phyloP scores from a whole-genome alignment of 495 filamentous ascomycete species.

The Chaetomium tenue region DNA sequence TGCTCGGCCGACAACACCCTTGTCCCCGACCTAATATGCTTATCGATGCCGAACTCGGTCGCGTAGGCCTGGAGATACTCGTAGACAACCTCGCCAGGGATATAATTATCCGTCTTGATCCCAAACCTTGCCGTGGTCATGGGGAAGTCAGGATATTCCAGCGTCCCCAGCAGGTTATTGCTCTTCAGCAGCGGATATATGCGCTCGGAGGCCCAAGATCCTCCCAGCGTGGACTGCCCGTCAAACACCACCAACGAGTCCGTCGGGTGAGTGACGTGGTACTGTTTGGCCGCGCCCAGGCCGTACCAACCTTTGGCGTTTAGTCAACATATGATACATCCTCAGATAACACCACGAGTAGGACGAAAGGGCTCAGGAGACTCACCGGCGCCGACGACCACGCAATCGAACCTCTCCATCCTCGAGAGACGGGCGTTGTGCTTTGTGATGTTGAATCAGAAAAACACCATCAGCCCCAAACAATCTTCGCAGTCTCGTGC shows the following conservation, averaged over 20 bases:
- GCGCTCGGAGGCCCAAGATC: slow-evolving; percentile 62
- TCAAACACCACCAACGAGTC: slow-evolving; percentile 39
- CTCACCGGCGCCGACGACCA: slow-evolving; percentile 44
- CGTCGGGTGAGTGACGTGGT: slow-evolving; percentile 30
- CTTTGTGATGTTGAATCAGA: too few relatives aligned
- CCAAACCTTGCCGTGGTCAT: slow-evolving; percentile 59
- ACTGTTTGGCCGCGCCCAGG: slow-evolving; percentile 40
- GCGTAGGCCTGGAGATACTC: slow-evolving; percentile 61
- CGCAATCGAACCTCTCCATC: slow-evolving; percentile 39
- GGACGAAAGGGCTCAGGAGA: neutral
- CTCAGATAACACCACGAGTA: neutral
- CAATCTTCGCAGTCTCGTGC: neutral
- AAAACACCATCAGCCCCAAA: neutral
- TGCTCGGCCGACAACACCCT: slow-evolving; percentile 53
- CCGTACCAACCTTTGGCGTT: slow-evolving; percentile 38
- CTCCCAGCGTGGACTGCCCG: slow-evolving; percentile 52
- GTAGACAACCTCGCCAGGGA: slow-evolving; percentile 63
- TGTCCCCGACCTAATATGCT: slow-evolving; percentile 52
- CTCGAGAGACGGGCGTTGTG: neutral
- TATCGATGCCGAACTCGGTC: slow-evolving; percentile 54
- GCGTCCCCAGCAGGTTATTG: slow-evolving; percentile 55
- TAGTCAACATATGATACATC: neutral
- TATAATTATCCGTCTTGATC: slow-evolving; percentile 59
- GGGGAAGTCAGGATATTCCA: slow-evolving; percentile 68
- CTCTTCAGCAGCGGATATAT: slow-evolving; percentile 64